A percentile compares a stretch with the other conserved stretches of the same genome.
phyloP scores from a whole-genome alignment of 306 rosid genomes.

The Cercis canadensis region DNA sequence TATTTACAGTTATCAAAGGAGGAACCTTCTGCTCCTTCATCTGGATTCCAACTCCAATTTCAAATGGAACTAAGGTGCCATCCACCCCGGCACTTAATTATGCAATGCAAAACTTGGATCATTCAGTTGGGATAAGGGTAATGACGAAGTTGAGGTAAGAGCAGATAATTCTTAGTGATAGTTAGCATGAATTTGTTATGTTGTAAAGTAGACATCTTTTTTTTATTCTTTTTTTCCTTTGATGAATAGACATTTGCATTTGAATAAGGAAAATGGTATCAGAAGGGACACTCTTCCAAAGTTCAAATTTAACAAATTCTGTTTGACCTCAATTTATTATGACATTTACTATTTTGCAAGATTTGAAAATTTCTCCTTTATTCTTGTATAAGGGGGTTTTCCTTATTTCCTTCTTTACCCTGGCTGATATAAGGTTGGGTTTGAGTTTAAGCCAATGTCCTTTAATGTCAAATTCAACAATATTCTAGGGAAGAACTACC shows the following conservation, averaged over 20 bases:
- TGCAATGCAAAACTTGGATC: conserved; percentile 56
- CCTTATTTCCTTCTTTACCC: background rate
- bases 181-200: background rate
- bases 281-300: background rate
- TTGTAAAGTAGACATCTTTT: background rate
- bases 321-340: background rate
- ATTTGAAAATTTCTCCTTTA: background rate
- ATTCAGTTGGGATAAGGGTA: conserved; percentile 98
- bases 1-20: conserved; percentile 61
- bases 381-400: background rate
- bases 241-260: background rate
- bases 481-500: conserved; percentile 80
- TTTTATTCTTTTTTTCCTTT: background rate
- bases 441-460: conserved; percentile 63
- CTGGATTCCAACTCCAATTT: conserved; percentile 55
- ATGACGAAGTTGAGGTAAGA: conserved; percentile 81
- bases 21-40: conserved; percentile 40
- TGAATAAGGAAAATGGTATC: background rate
- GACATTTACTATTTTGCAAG: background rate
- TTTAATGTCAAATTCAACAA: conserved; percentile 78
- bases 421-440: conserved; percentile 70
- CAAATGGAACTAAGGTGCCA: conserved; percentile 50
- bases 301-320: background rate
- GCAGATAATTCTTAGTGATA: background rate
- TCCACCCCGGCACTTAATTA: conserved; percentile 47